These are phyloP conservation scores for Didymella segeticola DNA, from an alignment of 2,329 filamentous ascomycete genomes.

Conservation along the genomic window DNA sequence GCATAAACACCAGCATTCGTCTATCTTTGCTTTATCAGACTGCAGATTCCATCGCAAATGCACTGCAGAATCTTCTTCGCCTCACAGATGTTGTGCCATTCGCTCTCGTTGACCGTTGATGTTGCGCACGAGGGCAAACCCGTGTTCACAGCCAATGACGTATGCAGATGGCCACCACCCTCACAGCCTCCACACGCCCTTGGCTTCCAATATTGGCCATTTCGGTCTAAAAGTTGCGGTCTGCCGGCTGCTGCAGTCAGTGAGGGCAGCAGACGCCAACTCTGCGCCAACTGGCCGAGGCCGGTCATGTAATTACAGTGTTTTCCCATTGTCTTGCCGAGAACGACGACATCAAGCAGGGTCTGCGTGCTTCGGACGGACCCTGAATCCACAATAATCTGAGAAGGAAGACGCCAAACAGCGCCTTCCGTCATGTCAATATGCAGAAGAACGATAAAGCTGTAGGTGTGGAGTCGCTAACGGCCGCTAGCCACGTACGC, in stretches of 20 bases:
- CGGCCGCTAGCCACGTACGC: conserved; percentile 28
- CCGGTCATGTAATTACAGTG: conserved; percentile 14
- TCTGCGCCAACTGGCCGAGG: conserved; percentile 9
- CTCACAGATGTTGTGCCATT: neutral
- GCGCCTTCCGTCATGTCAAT: conserved; percentile 31
- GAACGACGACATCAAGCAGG: conserved; percentile 31
- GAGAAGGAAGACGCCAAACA: neutral
- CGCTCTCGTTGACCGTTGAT: conserved; percentile 5
- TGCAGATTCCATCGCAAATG: neutral
- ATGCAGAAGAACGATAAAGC: conserved; percentile 19
- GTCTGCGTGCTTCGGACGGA: conserved; percentile 17
- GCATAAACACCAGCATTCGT: conserved; percentile 15
- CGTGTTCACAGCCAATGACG: conserved; percentile 33
- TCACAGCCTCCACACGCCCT: conserved; percentile 18
- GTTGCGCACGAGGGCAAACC: conserved; percentile 21
- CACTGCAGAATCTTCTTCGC: conserved; percentile 13
- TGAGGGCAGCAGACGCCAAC: conserved; percentile 8
- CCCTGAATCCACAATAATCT: conserved; percentile 21
- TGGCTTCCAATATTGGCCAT: conserved; percentile 11
- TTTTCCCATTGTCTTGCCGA: conserved; percentile 12
- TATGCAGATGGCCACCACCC: conserved; percentile 20
- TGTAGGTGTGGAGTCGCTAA: conserved; percentile 18
- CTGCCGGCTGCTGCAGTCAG: conserved; percentile 13
- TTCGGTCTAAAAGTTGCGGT: conserved; percentile 6
- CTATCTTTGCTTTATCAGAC: conserved; percentile 5